Evolutionary conservation across 371 early-diverging fungal species (phyloP), one percentile per base, ranked within the genome.

Genomic region (Chytridium lagenaria): DNA sequence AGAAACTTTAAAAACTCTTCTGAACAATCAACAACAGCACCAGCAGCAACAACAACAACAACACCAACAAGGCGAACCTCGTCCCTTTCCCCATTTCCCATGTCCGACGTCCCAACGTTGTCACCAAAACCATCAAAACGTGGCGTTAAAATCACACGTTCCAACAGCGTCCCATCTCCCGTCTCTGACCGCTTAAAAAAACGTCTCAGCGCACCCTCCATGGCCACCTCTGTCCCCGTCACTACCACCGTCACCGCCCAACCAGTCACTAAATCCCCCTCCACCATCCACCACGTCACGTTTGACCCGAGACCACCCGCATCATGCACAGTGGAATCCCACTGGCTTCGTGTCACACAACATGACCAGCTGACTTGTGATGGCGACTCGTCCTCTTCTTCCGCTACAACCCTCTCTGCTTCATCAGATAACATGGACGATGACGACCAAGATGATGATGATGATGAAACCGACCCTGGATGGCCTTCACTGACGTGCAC

Each of bases 261-360:
- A 44, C 7, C 44, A 44, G 44, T 19, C 55, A n/a, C 55, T 26
- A n/a, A 5, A 10, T 52, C n/a, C 55, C 12, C 12, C 12, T 19
- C 44, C 55, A 52, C n/a, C 7, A 30, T 10, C 15, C 57, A 15
- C 36, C 30, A 34, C 2, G 61, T 61, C 3, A 34, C 61, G 30
- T 61, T 61, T 34, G 61, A 61, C 34, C n/a, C 37, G 7, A 5
- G 61, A 3, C 61, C 61, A 16, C 34, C 61, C 36, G 34, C 30
- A 23, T 5, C 10, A 7, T 61, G 61, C 26, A 15, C 61, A 37
- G 61, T 61, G 36, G 30, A 3, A 37, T 28, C 16, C 12, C 61
- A 61, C 26, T 61, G 61, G 61, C 30, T 28, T 3, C 61, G 61
- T 7, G 61, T 61, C 15, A 61, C 61, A 34, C 34, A 34, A 5